Conservation (phyloP, 345 rosid genomes). For the Gossypium turneri region DNA sequence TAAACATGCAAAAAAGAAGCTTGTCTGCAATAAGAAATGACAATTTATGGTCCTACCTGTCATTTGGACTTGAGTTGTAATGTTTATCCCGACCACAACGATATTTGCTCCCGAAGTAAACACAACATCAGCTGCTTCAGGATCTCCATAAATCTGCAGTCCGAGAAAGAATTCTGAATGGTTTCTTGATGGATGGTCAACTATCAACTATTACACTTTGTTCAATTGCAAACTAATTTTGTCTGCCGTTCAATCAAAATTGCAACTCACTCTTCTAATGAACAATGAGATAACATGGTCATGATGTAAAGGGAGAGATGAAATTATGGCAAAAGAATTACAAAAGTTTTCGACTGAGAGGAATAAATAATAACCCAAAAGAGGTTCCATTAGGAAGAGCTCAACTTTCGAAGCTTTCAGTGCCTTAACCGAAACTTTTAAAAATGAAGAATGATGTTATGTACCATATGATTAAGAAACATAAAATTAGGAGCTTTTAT, state of each 20-base stretch:
- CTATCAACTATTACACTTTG: background rate
- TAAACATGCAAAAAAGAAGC: background rate
- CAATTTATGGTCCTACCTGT: conserved; percentile 46
- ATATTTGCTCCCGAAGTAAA: conserved; percentile 90
- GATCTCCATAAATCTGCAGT: conserved; percentile 81
- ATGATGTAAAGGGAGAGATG: background rate
- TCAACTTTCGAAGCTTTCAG: background rate
- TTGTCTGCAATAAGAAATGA: background rate
- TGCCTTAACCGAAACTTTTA: background rate
- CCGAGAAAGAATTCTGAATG: background rate
- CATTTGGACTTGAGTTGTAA: conserved; percentile 81
- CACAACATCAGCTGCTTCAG: conserved; percentile 97
- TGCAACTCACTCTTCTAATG: background rate
- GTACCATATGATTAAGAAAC: background rate
- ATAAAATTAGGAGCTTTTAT: background rate
- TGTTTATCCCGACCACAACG: conserved; percentile 80
- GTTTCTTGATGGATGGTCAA: background rate
- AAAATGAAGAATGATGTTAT: background rate
- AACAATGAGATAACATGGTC: background rate
- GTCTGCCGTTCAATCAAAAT: background rate
- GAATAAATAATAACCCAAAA: background rate
- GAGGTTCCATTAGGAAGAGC: background rate
- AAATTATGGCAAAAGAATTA: background rate
- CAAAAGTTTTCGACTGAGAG: background rate
- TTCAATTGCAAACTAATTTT: background rate